phyloP scores from a whole-genome alignment of 169 alveolate genomes.

The Plasmodium fragile region DNA sequence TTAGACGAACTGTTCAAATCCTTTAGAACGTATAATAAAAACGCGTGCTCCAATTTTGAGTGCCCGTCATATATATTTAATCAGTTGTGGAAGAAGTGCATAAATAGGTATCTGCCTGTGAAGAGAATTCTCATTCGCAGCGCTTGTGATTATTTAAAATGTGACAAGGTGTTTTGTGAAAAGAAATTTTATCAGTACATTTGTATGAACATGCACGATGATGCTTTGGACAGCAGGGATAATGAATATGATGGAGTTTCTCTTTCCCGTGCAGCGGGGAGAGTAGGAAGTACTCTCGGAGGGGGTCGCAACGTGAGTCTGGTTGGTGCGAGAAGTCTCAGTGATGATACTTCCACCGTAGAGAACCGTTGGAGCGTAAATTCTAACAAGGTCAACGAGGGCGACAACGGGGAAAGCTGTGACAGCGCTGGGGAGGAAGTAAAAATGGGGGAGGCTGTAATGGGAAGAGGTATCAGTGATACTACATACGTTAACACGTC shows the following conservation, averaged over 20 bases:
- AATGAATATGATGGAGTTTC: background rate
- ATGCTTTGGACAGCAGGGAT: background rate
- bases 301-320: background rate
- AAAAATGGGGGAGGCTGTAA: background rate
- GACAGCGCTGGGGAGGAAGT: background rate
- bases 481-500: background rate
- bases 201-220: constrained; percentile 29
- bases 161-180: constrained; percentile 46
- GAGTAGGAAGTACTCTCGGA: background rate
- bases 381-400: background rate
- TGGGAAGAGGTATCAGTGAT: background rate
- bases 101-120: constrained; percentile 4
- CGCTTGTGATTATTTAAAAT: constrained; percentile 50
- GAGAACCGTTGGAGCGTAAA: background rate
- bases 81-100: constrained; percentile 44
- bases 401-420: background rate
- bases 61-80: constrained; percentile 43
- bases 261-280: background rate
- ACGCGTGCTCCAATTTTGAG: constrained; percentile 5
- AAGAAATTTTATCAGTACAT: constrained; percentile 38
- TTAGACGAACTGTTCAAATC: constrained; percentile 51
- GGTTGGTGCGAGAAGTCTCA: background rate
- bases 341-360: background rate
- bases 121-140: constrained; percentile 29
- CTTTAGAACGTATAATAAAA: constrained; percentile 32